Base-by-base conservation (phyloP, 306 rosid genomes). In the Acmispon strigosus region DNA sequence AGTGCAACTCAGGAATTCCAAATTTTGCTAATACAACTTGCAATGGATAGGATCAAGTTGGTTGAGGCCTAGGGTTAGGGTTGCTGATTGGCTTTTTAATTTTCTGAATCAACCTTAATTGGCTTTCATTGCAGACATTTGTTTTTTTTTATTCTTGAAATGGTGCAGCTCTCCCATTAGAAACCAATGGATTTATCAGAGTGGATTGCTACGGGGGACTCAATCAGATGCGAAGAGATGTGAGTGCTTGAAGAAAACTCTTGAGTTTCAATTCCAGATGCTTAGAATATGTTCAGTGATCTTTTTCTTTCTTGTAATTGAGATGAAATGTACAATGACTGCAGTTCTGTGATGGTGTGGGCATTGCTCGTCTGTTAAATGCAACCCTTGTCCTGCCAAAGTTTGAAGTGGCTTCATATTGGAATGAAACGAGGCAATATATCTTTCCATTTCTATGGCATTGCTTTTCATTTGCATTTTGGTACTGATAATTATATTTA, bases 181-280 rank as follows among this genome's bases (percentile, higher is more conserved):
- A 87, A 75, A 80, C 83, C 76, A 94, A 82, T 69, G 96, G 97
- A 80, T 94, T 86, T 66, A 89, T 94, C 66, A 82, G 91, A 48
- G 96, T 91, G 85, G 97, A 91, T 89, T 94, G 99, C 88, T 87
- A 86, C 62, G 96, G 96, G 3, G 99, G 97, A 56, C 96, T 91
- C 80, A 94, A 94, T 80, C 95, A 91, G 87, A 91, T 89, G 91
- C 86, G 96, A 78, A 87, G 97, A 91, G 99, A 91, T 84, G 99
- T 90, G 76, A 81, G 96, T 78, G 59, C 49, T 66, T 54, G 17
- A 12, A 48, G 14, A 62, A 50, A 71, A 32, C 55, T 79, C 20
- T 19, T 43, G 49, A 69, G 14, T 75, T 72, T 61, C 55, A 8
- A 66, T 13, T 72, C 70, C 13, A 62, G 41, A 45, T 54, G 10